Base-by-base conservation (phyloP, 108 stramenopile genomes). In the Nannochloropsis granulata region DNA sequence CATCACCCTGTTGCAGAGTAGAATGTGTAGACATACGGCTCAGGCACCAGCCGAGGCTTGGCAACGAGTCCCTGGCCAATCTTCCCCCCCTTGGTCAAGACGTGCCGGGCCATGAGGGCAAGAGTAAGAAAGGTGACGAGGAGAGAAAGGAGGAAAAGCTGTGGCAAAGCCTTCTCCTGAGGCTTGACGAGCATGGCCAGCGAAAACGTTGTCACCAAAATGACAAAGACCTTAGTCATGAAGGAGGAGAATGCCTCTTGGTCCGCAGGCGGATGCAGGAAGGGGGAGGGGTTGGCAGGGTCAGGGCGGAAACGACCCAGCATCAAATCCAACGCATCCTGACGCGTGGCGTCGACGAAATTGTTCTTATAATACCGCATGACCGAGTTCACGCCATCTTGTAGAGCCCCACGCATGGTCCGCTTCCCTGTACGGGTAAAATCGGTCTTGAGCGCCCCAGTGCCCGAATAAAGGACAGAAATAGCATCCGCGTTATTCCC, bases 321-420 rank as follows among this genome's bases (percentile, higher is more conserved):
- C 81, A 98, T 78, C n/a, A 97, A 86, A 90, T 98, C 95, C 82
- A 96, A 94, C 13, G 95, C 96, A 82, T 98, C 98, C 90, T 98
- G 98, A 25, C 95, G 94, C 86, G 93, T 93, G 44, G 93, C 93
- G 87, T 98, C 98, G 23, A 92, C 85, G 89, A 98, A 97, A 90
- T 97, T 97, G 89, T 97, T 97, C 14, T 95, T 86, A 85, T 96
- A 96, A 89, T 91, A 92, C 24, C 92, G 86, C 84, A 45, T 90
- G 26, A 87, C 82, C 21, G 89, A 86, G 89, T 91, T 90, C 23
- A 84, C 43, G 80, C 97, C 97, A 90, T 98, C 98, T 80, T 97
- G 94, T 44, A 97, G 78, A 16, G 93, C 93, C 24, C 98, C 98
- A 34, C 84, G 43, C 93, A 85, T 84, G 25, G 91, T 90, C 25